Evolutionary conservation across 106 monocot species (phyloP).

Genomic region (Allium fistulosum): DNA sequence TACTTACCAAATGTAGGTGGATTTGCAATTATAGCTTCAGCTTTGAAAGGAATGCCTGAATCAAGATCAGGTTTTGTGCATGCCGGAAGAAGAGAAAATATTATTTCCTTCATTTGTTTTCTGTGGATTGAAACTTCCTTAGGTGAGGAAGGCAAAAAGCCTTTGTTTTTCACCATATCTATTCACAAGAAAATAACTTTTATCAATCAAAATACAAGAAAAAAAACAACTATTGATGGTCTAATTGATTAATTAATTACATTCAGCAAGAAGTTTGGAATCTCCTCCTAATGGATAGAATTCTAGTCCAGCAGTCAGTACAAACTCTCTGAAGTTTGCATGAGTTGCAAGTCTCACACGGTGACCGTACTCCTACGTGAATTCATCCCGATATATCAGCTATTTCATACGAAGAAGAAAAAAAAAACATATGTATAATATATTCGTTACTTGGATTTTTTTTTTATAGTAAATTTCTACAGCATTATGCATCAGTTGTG

Average conservation of each 20-base stretch:
- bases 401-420: too few species aligned
- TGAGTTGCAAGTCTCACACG: slow-evolving; percentile 95
- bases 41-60: slow-evolving; percentile 76
- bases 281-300: slow-evolving; percentile 96
- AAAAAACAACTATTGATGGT: background rate
- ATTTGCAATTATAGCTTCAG: slow-evolving; percentile 94
- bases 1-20: slow-evolving; percentile 91
- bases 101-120: slow-evolving; percentile 86
- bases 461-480: too few species aligned
- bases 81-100: slow-evolving; percentile 83
- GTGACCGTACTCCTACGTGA: slow-evolving; percentile 64
- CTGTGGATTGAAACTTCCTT: slow-evolving; percentile 87
- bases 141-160: slow-evolving; percentile 85
- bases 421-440: too few species aligned
- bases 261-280: slow-evolving; percentile 85
- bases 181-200: slow-evolving; percentile 10
- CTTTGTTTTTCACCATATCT: slow-evolving; percentile 99
- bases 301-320: slow-evolving; percentile 85
- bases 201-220: background rate
- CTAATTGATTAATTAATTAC: slow-evolving; percentile 25
- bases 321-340: slow-evolving; percentile 96
- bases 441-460: too few species aligned
- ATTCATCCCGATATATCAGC: too few species aligned
- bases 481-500: too few species aligned
- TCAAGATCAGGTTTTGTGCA: slow-evolving; percentile 90